Conservation (phyloP, 441 rosid genomes). For the Adansonia rubrostipa region DNA sequence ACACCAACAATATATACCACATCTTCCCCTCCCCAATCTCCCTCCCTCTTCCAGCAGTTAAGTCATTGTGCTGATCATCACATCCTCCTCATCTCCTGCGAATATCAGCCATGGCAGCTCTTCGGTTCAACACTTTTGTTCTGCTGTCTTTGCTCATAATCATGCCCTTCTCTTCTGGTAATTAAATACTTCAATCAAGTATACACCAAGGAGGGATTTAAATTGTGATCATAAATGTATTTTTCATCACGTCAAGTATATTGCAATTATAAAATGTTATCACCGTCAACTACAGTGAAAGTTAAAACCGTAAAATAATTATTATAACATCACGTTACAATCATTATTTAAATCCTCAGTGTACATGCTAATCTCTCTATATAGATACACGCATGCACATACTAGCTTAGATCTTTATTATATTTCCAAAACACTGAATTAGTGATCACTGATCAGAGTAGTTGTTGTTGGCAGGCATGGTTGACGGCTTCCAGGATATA, state of each 20-base stretch:
- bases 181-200: background rate
- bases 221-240: background rate
- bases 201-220: background rate
- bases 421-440: background rate
- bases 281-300: too few relatives aligned
- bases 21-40: background rate
- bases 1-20: too few relatives aligned
- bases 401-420: too few relatives aligned
- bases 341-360: background rate
- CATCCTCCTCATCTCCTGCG: too few relatives aligned
- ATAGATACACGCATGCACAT: too few relatives aligned
- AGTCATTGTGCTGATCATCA: background rate
- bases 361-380: background rate
- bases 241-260: background rate
- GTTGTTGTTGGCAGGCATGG: conserved; percentile 32
- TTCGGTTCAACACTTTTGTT: conserved; percentile 43
- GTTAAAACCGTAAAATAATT: too few relatives aligned
- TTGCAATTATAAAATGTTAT: too few relatives aligned
- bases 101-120: conserved; percentile 43
- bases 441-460: background rate
- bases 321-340: background rate
- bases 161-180: conserved; percentile 46
- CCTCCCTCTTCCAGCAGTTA: background rate
- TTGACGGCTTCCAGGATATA: conserved; percentile 32
- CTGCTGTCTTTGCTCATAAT: conserved; percentile 44